Evolutionary conservation across 169 alveolate species (phyloP).

Genomic region (Plasmodium reichenowi): DNA sequence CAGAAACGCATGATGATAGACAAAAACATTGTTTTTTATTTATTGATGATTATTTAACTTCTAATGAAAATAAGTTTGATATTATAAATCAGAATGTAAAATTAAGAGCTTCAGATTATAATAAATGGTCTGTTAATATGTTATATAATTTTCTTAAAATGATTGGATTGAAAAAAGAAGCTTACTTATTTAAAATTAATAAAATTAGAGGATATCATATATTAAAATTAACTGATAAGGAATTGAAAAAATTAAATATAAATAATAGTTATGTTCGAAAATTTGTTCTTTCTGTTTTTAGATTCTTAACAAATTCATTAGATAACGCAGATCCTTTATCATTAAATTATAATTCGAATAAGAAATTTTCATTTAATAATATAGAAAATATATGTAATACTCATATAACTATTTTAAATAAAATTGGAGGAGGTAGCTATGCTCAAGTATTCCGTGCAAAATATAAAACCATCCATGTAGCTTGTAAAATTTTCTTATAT

Average conservation of each 20-base stretch:
- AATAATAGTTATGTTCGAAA: slow-evolving; percentile 72
- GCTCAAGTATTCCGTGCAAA: slow-evolving; percentile 68
- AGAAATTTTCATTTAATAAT: slow-evolving; percentile 53
- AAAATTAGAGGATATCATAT: slow-evolving; percentile 77
- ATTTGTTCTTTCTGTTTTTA: slow-evolving; percentile 77
- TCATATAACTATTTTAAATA: slow-evolving; percentile 42
- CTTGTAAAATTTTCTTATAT: slow-evolving; percentile 77
- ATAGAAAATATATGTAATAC: slow-evolving; percentile 32
- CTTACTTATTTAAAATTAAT: slow-evolving; percentile 59
- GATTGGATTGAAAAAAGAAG: slow-evolving; percentile 73
- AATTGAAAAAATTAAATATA: slow-evolving; percentile 71
- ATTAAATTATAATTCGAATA: slow-evolving; percentile 44
- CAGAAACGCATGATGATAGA: slow-evolving; percentile 76
- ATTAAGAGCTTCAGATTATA: slow-evolving; percentile 75
- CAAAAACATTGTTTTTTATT: slow-evolving; percentile 71
- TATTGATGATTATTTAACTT: slow-evolving; percentile 75
- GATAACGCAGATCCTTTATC: slow-evolving; percentile 79
- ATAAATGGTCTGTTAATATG: slow-evolving; percentile 75
- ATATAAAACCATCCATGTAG: slow-evolving; percentile 48
- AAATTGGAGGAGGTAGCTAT: slow-evolving; percentile 77
- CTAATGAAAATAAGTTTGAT: slow-evolving; percentile 51
- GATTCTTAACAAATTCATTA: slow-evolving; percentile 75
- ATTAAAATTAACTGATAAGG: slow-evolving; percentile 69
- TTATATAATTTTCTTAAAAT: slow-evolving; percentile 67
- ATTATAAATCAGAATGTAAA: slow-evolving; percentile 50